phyloP scores from a whole-genome alignment of 768 basidiomycete species.

The Cystofilobasidium macerans region DNA sequence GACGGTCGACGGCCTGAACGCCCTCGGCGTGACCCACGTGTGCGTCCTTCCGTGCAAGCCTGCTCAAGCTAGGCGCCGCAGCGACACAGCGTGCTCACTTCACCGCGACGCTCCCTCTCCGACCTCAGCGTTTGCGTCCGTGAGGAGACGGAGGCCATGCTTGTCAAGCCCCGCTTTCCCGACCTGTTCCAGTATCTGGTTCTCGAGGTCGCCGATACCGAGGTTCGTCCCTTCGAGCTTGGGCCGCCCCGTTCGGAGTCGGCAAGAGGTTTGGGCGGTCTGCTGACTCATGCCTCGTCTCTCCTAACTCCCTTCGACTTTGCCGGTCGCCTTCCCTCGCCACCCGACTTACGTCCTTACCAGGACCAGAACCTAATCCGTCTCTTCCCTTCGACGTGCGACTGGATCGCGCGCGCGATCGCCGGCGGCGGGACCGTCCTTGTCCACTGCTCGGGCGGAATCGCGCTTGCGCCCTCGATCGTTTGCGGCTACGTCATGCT shows the following conservation, averaged over 20 bases:
- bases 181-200: slow-evolving; percentile 66
- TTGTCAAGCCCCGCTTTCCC: slow-evolving; percentile 73
- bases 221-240: no score
- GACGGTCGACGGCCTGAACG: slow-evolving; percentile 55
- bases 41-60: slow-evolving; percentile 34
- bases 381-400: slow-evolving; percentile 53
- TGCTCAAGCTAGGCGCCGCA: no score
- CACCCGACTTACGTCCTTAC: no score
- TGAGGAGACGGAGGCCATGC: slow-evolving; percentile 79
- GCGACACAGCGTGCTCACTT: no score
- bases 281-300: no score
- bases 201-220: slow-evolving; percentile 78
- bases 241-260: no score
- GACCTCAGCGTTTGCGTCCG: slow-evolving; percentile 66
- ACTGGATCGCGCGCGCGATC: slow-evolving; percentile 55
- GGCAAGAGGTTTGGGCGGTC: no score
- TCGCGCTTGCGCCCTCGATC: slow-evolving; percentile 74
- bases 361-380: slow-evolving; percentile 82
- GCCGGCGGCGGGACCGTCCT: slow-evolving; percentile 60
- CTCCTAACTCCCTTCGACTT: no score
- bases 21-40: slow-evolving; percentile 73
- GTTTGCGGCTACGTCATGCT: slow-evolving; percentile 93
- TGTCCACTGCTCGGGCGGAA: slow-evolving; percentile 88
- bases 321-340: no score
- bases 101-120: background rate